A percentile compares a stretch with the other conserved stretches of the same genome.
phyloP scores from a whole-genome alignment of 768 basidiomycete genomes.

The Pleurotus cornucopiae region DNA sequence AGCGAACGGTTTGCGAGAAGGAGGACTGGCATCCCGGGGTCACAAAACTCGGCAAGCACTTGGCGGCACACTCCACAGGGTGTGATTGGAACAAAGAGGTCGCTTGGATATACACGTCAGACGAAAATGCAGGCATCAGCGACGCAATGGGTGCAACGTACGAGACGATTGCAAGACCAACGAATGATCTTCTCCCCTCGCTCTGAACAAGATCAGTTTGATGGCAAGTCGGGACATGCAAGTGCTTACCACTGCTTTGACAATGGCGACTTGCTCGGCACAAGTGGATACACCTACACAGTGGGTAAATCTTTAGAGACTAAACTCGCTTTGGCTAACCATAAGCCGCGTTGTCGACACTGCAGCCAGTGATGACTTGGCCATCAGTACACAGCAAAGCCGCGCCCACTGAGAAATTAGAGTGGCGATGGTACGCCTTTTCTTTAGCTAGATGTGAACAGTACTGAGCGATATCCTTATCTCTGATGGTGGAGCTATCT shows the following conservation, averaged over 20 bases:
- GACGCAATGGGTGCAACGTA: background rate
- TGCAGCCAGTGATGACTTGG: background rate
- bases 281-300: background rate
- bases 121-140: background rate
- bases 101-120: background rate
- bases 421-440: background rate
- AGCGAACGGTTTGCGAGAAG: background rate
- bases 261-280: background rate
- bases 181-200: background rate
- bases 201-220: background rate
- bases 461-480: background rate
- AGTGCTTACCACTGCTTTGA: background rate
- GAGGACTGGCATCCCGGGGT: background rate
- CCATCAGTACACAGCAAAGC: conserved; percentile 1
- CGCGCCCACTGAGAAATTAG: conserved; percentile 1
- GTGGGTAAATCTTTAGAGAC: background rate
- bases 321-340: background rate
- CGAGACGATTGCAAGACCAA: background rate
- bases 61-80: conserved; percentile 1
- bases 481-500: too few species aligned
- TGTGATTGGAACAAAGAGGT: background rate
- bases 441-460: background rate
- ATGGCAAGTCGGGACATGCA: background rate
- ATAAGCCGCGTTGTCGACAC: background rate
- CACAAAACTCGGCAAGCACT: background rate